These are phyloP conservation scores for Pyricularia sp. DNA, from an alignment of 2,329 filamentous ascomycete genomes.

Conservation along the genomic window DNA sequence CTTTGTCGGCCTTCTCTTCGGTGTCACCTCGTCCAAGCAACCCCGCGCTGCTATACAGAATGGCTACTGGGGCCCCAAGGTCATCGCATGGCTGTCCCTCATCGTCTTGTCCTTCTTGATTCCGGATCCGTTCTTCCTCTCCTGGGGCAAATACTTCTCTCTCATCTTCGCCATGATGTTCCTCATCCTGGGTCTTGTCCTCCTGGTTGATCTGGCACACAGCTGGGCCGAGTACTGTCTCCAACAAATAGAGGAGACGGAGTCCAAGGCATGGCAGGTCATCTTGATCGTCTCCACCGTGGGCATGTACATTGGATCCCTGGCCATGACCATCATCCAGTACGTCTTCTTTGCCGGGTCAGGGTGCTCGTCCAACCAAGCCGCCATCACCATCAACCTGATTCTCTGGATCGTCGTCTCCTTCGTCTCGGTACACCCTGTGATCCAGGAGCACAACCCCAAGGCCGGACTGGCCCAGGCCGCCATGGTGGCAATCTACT, in stretches of 20 bases:
- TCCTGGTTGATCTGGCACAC: slow-evolving; percentile 91
- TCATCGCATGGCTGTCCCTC: slow-evolving; percentile 78
- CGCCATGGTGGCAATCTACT: slow-evolving; percentile 95
- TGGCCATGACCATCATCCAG: slow-evolving; percentile 93
- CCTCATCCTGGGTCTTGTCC: slow-evolving; percentile 80
- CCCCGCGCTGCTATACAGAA: slow-evolving; percentile 86
- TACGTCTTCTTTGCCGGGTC: slow-evolving; percentile 87
- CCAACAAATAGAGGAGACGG: slow-evolving; percentile 81
- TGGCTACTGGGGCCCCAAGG: slow-evolving; percentile 97
- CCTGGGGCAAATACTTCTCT: slow-evolving; percentile 92
- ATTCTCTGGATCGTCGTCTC: slow-evolving; percentile 75
- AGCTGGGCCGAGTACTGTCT: slow-evolving; percentile 97
- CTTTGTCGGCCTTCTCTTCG: slow-evolving; percentile 74
- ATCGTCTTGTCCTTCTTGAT: slow-evolving; percentile 93
- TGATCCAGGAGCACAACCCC: slow-evolving; percentile 83
- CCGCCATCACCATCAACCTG: slow-evolving; percentile 89
- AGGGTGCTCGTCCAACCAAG: slow-evolving; percentile 91
- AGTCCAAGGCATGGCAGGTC: slow-evolving; percentile 76
- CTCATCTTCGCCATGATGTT: slow-evolving; percentile 86
- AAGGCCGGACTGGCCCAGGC: slow-evolving; percentile 94
- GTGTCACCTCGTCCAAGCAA: slow-evolving; percentile 79
- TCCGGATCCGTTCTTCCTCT: slow-evolving; percentile 86
- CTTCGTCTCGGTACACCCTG: slow-evolving; percentile 78
- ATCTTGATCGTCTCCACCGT: slow-evolving; percentile 87
- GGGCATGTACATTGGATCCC: slow-evolving; percentile 82